Conservation (phyloP, 1,284 basidiomycete genomes). For the Ganoderma lucidum region DNA sequence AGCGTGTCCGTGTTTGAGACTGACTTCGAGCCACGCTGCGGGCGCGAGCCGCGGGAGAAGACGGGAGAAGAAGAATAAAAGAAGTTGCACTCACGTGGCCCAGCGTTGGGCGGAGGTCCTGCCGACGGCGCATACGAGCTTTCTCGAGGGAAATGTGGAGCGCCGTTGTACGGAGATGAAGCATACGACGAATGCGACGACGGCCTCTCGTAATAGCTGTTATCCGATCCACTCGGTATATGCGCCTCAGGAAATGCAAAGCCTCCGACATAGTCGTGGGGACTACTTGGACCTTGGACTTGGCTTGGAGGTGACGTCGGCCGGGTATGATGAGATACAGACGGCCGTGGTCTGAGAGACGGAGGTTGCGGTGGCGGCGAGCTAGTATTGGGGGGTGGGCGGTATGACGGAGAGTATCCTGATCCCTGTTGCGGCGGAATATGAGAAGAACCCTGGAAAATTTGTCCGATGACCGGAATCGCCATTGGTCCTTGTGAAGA, state of each 20-base stretch:
- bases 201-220: slow-evolving; percentile 17
- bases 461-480: slow-evolving; percentile 12
- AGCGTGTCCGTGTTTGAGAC: neutral
- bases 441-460: slow-evolving; percentile 15
- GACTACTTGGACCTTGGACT: slow-evolving; percentile 6
- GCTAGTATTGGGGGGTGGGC: neutral
- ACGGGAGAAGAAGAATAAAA: slow-evolving; percentile 5
- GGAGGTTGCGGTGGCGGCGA: slow-evolving; percentile 16
- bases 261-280: slow-evolving; percentile 23
- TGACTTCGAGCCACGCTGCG: slow-evolving; percentile 15
- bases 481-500: slow-evolving; percentile 24
- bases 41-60: slow-evolving; percentile 16
- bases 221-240: slow-evolving; percentile 11
- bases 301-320: slow-evolving; percentile 18
- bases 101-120: slow-evolving; percentile 21
- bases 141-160: slow-evolving; percentile 24
- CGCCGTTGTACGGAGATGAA: slow-evolving; percentile 14
- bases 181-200: slow-evolving; percentile 22
- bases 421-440: slow-evolving; percentile 10
- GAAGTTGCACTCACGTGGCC: slow-evolving; percentile 31
- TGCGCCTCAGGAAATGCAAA: slow-evolving; percentile 38
- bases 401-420: slow-evolving; percentile 29
- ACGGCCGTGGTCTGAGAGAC: slow-evolving; percentile 30
- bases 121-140: slow-evolving; percentile 17
- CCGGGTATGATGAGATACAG: slow-evolving; percentile 25